phyloP scores from a whole-genome alignment of 177 flowering plant genomes.

The Telopea speciosissima region DNA sequence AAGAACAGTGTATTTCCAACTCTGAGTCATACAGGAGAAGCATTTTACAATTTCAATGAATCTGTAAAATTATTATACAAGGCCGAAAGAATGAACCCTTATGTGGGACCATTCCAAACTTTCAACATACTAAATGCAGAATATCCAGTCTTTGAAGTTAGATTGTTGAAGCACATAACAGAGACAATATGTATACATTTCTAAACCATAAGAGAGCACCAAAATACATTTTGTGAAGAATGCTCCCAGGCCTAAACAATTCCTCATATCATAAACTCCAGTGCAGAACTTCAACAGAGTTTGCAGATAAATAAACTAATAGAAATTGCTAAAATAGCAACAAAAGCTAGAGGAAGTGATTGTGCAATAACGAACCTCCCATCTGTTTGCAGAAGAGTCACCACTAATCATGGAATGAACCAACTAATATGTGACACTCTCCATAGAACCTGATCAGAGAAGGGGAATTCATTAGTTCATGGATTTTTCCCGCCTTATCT shows the following conservation, averaged over 20 bases:
- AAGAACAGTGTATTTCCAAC: not conserved
- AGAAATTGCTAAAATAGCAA: not conserved
- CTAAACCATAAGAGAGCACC: not conserved
- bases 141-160: not conserved
- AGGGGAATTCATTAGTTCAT: slow-evolving; percentile 6
- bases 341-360: not conserved
- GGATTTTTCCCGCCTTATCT: slow-evolving; percentile 8
- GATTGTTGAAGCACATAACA: not conserved
- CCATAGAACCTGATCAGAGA: slow-evolving; percentile 12
- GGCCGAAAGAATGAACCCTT: no score
- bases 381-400: not conserved
- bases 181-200: not conserved
- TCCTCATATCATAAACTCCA: not conserved
- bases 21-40: not conserved
- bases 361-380: not conserved
- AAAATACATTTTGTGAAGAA: not conserved
- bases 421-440: not conserved
- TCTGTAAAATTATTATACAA: no score
- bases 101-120: not conserved
- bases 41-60: no score
- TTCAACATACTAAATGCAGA: not conserved
- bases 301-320: not conserved
- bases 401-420: no score
- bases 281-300: not conserved
- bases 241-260: not conserved